Percentiles rank a stretch among this genome's conserved stretches.
Evolutionary conservation across 2,329 filamentous ascomycete species (phyloP).

Genomic region (Fusarium subtropicale): DNA sequence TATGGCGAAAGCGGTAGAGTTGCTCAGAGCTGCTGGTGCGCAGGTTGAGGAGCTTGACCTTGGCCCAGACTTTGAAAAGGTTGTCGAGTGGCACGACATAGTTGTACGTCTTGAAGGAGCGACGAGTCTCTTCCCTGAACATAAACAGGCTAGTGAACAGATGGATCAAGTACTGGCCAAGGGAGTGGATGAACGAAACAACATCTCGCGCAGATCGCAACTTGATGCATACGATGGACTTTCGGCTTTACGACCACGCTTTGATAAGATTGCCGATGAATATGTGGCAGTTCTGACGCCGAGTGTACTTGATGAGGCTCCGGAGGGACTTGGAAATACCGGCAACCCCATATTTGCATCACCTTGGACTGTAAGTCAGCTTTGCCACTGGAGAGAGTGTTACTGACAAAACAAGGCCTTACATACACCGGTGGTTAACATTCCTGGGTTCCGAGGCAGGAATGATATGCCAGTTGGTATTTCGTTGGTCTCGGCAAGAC

Average conservation of each 20-base stretch:
- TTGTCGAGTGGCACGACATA: slow-evolving; percentile 64
- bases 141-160: slow-evolving; percentile 59
- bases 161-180: slow-evolving; percentile 59
- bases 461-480: slow-evolving; percentile 67
- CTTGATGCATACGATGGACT: slow-evolving; percentile 66
- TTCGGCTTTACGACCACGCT: slow-evolving; percentile 63
- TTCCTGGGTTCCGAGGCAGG: slow-evolving; percentile 70
- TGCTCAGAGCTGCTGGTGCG: slow-evolving; percentile 62
- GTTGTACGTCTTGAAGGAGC: slow-evolving; percentile 65
- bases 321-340: slow-evolving; percentile 62
- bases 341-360: slow-evolving; percentile 65
- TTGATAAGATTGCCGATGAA: slow-evolving; percentile 62
- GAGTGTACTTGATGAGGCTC: slow-evolving; percentile 70
- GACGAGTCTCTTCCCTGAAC: slow-evolving; percentile 65
- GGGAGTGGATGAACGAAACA: slow-evolving; percentile 62
- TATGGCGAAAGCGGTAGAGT: slow-evolving; percentile 53
- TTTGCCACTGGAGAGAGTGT: slow-evolving; percentile 44
- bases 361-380: slow-evolving; percentile 63
- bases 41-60: slow-evolving; percentile 67
- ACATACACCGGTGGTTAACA: slow-evolving; percentile 70
- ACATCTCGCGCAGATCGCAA: slow-evolving; percentile 59
- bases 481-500: slow-evolving; percentile 61
- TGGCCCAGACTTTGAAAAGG: slow-evolving; percentile 59
- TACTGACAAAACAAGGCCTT: slow-evolving; percentile 52
- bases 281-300: slow-evolving; percentile 70